phyloP scores from a whole-genome alignment of 805 yeast species.

The Metschnikowia matae region DNA sequence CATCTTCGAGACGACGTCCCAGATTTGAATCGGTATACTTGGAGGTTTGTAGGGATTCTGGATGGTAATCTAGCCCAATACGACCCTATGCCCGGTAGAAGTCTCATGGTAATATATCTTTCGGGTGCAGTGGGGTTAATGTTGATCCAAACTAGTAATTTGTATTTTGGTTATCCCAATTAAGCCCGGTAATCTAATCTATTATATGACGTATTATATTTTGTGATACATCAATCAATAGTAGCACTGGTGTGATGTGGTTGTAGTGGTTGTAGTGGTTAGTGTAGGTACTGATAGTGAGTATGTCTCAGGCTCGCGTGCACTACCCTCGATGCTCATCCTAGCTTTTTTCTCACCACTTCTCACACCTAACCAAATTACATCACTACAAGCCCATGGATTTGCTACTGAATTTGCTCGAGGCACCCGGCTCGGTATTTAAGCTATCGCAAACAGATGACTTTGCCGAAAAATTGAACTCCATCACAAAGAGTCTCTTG shows the following conservation, averaged over 20 bases:
- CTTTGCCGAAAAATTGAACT: constrained; percentile 22
- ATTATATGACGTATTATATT: too few species aligned
- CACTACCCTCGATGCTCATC: constrained; percentile 18
- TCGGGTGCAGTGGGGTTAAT: too few species aligned
- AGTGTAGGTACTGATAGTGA: background rate
- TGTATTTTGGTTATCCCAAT: too few species aligned
- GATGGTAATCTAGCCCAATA: background rate
- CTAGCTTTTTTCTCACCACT: constrained; percentile 1
- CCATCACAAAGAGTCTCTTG: constrained; percentile 44
- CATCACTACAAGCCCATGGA: constrained; percentile 9
- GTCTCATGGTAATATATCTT: background rate
- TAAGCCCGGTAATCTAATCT: too few species aligned
- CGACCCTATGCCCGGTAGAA: background rate
- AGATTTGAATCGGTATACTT: constrained; percentile 8
- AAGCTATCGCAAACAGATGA: constrained; percentile 7
- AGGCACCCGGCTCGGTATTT: constrained; percentile 15
- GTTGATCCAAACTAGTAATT: too few species aligned
- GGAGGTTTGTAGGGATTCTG: background rate
- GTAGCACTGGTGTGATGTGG: background rate
- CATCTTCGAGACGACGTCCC: constrained; percentile 43
- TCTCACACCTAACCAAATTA: constrained; percentile 3
- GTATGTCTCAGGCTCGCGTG: background rate
- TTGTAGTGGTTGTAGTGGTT: background rate
- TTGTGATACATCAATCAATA: too few species aligned
- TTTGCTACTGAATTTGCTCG: constrained; percentile 11